Percentiles rank a stretch among this genome's conserved stretches.
Conservation (phyloP, 257 asterid species). For the Vinca minor region DNA sequence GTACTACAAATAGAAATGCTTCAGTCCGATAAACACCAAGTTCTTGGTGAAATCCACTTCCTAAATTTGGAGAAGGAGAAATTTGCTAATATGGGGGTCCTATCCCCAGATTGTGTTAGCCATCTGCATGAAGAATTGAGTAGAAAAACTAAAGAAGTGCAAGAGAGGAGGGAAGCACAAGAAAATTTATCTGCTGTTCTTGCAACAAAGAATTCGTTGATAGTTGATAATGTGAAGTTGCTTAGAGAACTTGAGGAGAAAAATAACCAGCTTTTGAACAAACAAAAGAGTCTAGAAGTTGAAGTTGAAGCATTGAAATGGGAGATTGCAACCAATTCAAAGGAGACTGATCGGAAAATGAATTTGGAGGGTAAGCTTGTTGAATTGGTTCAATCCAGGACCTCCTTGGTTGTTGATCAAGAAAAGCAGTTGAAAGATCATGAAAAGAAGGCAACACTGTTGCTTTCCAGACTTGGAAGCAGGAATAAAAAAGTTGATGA, state of each 20-base stretch:
- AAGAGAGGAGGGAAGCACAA: constrained; percentile 25
- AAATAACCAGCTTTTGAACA: constrained; percentile 34
- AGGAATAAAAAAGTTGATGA: constrained; percentile 34
- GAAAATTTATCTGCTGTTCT: constrained; percentile 29
- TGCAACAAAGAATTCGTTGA: constrained; percentile 26
- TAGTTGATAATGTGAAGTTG: constrained; percentile 30
- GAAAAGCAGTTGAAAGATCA: constrained; percentile 48
- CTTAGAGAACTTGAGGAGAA: constrained; percentile 38
- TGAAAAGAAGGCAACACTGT: constrained; percentile 34
- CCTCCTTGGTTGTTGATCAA: constrained; percentile 35
- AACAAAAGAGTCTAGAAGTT: constrained; percentile 32
- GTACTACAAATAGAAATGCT: constrained; percentile 47
- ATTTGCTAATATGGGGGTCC: constrained; percentile 34
- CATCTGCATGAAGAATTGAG: constrained; percentile 48
- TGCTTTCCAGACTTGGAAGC: constrained; percentile 31
- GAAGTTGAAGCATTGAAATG: constrained; percentile 39
- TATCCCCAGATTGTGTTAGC: constrained; percentile 26
- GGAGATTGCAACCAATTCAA: constrained; percentile 44
- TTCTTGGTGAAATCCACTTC: constrained; percentile 43
- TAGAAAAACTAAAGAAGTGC: constrained; percentile 33
- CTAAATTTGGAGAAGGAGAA: constrained; percentile 48
- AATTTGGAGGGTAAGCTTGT: constrained; percentile 50
- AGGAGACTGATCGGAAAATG: constrained; percentile 53
- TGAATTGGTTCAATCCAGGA: constrained; percentile 34
- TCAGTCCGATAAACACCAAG: constrained; percentile 43